Base-by-base conservation (phyloP, 2,329 filamentous ascomycete species). In the Ophiosphaerella narmari region DNA sequence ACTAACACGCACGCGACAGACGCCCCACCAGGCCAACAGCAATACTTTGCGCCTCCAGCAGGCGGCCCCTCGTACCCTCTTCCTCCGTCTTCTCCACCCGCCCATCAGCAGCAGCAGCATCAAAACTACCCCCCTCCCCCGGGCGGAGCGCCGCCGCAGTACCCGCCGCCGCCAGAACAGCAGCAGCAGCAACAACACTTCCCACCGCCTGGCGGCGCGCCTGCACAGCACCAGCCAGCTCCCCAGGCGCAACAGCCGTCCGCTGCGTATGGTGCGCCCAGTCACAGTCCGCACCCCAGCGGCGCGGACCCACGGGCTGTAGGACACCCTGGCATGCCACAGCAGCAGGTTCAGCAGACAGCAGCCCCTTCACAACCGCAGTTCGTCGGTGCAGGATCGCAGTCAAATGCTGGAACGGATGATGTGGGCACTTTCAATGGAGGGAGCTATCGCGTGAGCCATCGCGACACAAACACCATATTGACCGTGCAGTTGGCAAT, bases 381-480 rank as follows among this genome's bases (percentile, higher is more conserved):
- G 16, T 59, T 59, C 21, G 47, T 50, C 21, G 73, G 74, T n/a
- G 73, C 75, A 40, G 54, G 52, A 16, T 40, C 75, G 29, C 21
- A 35, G 5, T 77, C 82, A 0, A 74, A 75, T 32, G 79, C 87
- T 0, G 81, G 82, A 1, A 79, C 85, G 26, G 94, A 97, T 72
- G 92, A 96, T 62, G 85, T 96, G 1, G 94, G 94, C n/a, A 94
- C 89, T 0, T 99, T 97, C 79, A 97, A 97, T 70, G 94, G 94
- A 13, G 94, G 94, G 11, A 93, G 89, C 67, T 99, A 93, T 71
- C 83, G 94, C 37, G 91, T 97, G 68, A 94, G 90, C 66, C 94
- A 99, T 69, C 83, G 94, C 18, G 91, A 97, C 72, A 87, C 85
- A 50, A 99, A 97, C 72, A 91, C 89, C 1, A 87, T 97, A 59